Evolutionary conservation across 352 stramenopile species (phyloP).

Genomic region (Saprolegnia diclina): DNA sequence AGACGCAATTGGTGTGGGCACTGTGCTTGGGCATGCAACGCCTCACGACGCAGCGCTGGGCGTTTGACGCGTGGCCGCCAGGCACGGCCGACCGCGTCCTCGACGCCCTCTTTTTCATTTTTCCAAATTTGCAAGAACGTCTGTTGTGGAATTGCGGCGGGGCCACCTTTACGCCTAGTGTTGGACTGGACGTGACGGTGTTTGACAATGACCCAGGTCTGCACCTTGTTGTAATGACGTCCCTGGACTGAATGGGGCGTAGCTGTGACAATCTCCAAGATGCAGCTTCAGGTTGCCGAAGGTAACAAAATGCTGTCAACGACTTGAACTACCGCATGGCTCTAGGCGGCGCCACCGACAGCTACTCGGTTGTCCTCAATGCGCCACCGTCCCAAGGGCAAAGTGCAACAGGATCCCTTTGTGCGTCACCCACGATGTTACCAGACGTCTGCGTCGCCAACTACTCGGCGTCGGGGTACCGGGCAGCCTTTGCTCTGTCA

Average conservation of each 20-base stretch:
- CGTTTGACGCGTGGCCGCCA: slow-evolving; percentile 46
- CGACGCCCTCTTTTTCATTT: slow-evolving; percentile 43
- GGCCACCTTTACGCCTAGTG: slow-evolving; percentile 37
- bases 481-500: slow-evolving; percentile 35
- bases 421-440: not conserved
- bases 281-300: slow-evolving; percentile 39
- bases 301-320: not conserved
- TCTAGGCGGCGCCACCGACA: slow-evolving; percentile 11
- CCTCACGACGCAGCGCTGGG: slow-evolving; percentile 56
- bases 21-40: slow-evolving; percentile 50
- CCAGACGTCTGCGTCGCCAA: not conserved
- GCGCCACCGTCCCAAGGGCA: slow-evolving; percentile 36
- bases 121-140: slow-evolving; percentile 39
- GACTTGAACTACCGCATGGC: not conserved
- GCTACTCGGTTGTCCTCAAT: slow-evolving; percentile 64
- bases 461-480: slow-evolving; percentile 48
- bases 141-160: slow-evolving; percentile 69
- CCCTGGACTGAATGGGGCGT: not conserved
- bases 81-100: slow-evolving; percentile 46
- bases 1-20: slow-evolving; percentile 36
- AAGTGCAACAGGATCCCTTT: not conserved
- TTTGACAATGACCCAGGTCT: slow-evolving; percentile 69
- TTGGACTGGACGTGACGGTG: slow-evolving; percentile 50
- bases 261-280: slow-evolving; percentile 46
- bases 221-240: not conserved